phyloP scores from a whole-genome alignment of 352 stramenopile species.

The Ophiocytium majus region DNA sequence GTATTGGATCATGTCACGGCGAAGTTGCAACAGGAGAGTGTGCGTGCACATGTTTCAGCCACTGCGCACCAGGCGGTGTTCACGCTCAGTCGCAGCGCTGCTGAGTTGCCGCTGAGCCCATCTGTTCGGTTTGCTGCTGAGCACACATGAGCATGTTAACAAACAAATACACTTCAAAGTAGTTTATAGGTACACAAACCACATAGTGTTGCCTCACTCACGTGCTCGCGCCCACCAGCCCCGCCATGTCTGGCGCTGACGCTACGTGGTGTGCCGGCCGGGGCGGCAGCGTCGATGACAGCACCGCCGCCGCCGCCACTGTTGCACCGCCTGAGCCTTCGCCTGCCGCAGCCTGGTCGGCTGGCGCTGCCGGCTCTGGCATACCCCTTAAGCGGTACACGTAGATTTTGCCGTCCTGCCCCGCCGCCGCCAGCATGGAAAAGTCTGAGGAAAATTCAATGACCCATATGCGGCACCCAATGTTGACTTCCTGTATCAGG shows the following conservation, averaged over 20 bases:
- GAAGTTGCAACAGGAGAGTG: background rate
- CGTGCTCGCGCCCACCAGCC: too few species aligned
- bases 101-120: background rate
- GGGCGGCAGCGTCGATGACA: background rate
- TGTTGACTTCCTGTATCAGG: background rate
- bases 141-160: background rate
- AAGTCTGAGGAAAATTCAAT: conserved; percentile 14
- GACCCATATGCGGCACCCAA: conserved; percentile 3
- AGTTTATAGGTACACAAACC: too few species aligned
- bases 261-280: background rate
- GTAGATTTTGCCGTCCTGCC: conserved; percentile 16
- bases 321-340: background rate
- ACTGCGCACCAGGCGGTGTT: too few species aligned
- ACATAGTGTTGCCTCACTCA: too few species aligned
- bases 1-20: background rate
- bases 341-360: background rate
- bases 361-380: background rate
- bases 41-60: too few species aligned
- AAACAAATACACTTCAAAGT: background rate
- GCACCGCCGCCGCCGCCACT: background rate
- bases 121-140: background rate
- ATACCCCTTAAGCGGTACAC: background rate
- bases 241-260: background rate
- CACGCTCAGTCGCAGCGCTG: background rate
- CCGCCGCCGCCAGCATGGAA: background rate